Percentiles rank a stretch among this genome's conserved stretches.
These are phyloP conservation scores for Oidiodendron maius DNA, from an alignment of 495 filamentous ascomycete species.

Conservation along the genomic window DNA sequence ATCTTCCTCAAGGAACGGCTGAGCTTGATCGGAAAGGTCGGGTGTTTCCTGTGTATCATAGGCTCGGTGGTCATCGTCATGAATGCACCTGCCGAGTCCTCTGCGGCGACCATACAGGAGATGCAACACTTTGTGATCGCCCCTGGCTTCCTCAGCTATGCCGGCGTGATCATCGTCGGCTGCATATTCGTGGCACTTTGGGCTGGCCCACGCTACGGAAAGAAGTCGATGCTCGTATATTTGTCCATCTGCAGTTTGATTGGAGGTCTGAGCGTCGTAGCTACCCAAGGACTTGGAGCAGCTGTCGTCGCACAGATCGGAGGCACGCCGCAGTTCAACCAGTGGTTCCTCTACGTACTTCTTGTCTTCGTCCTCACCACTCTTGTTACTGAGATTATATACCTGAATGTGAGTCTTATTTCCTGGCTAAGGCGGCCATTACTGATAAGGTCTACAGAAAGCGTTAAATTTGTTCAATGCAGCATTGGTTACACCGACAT, in stretches of 20 bases:
- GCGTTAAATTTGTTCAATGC: constrained; percentile 97
- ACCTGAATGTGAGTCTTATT: constrained; percentile 70
- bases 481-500: constrained; percentile 93
- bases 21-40: constrained; percentile 92
- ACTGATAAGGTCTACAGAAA: constrained; percentile 63
- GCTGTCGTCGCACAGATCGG: constrained; percentile 83
- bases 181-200: constrained; percentile 69
- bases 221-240: constrained; percentile 97
- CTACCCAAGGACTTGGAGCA: constrained; percentile 88
- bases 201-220: constrained; percentile 85
- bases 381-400: constrained; percentile 88
- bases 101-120: constrained; percentile 83
- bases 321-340: constrained; percentile 80
- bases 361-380: constrained; percentile 86
- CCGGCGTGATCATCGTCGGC: constrained; percentile 75
- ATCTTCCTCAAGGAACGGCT: constrained; percentile 95
- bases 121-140: constrained; percentile 86
- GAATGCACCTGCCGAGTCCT: constrained; percentile 83
- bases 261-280: constrained; percentile 90
- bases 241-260: constrained; percentile 92
- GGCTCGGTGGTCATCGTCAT: constrained; percentile 90
- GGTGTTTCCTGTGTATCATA: constrained; percentile 91
- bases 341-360: constrained; percentile 94
- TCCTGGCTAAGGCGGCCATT: background rate
- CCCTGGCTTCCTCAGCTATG: constrained; percentile 81